Evolutionary conservation across 495 filamentous ascomycete species (phyloP).

Genomic region (Penicillium riverlandense): DNA sequence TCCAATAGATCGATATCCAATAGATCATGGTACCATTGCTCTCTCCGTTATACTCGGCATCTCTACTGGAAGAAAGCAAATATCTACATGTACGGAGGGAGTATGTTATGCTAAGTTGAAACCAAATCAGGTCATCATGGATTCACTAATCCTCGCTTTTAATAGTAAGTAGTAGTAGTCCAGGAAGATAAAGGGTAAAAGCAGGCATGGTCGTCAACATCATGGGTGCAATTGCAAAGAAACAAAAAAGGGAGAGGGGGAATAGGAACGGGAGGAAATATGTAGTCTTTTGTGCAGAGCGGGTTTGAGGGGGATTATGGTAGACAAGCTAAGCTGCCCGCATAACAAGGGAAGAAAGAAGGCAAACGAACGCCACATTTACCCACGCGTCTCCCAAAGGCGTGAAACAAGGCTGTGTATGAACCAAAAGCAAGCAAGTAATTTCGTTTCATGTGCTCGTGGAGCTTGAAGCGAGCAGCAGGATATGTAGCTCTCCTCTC

Average conservation of each 20-base stretch:
- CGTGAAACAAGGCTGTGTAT: conserved; percentile 9
- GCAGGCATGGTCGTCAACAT: conserved; percentile 9
- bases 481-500: background rate
- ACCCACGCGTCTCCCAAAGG: conserved; percentile 14
- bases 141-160: background rate
- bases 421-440: no score
- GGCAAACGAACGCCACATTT: conserved; percentile 20
- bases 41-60: no score
- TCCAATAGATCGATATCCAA: no score
- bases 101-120: no score
- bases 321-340: conserved; percentile 3
- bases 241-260: no score
- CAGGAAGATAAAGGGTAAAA: conserved; percentile 5
- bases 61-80: no score
- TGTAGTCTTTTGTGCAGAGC: conserved; percentile 11
- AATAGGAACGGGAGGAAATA: background rate
- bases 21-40: no score
- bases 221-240: background rate
- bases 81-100: no score
- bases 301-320: no score
- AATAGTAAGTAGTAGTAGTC: background rate
- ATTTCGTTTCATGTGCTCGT: no score
- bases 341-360: conserved; percentile 7
- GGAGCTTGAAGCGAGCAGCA: background rate
- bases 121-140: no score